Evolutionary conservation across 441 rosid genomes (phyloP), one percentile per base, ranked within the genome.

Genomic region (Bocquillonia castaneifolia): DNA sequence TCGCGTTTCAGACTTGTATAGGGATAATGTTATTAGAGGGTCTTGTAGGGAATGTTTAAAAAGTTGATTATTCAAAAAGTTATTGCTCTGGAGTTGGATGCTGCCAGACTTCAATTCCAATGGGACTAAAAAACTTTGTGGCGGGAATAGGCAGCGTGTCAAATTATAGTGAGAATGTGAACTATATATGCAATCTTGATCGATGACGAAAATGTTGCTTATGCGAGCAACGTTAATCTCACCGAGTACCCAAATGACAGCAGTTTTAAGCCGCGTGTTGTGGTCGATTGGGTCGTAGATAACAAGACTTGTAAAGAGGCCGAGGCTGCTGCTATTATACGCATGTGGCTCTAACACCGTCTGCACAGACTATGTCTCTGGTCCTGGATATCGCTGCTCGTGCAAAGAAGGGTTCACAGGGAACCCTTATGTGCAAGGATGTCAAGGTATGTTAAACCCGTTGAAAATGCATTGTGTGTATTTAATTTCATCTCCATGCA

Each of bases 31-130:
- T 17, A 47, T n/a, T 17, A 1, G 51, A 18, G 8, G 20, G 20
- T 2, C 22, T 47, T 47, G 80, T 28, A 0, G 51, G 22, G 22
- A 22, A 17, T 2, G 22, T 17, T 20, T 15, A 47, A 6, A 47
- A 0, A 18, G 51, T 5, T 17, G 22, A 47, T 17, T 20, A 47
- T n/a, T n/a, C n/a, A 2, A 55, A 64, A 0, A 66, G 63, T 15
- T 48, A 73, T 18, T 80, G 83, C 48, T 60, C 71, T 6, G 78
- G 79, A 51, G 64, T 72, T 17, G 81, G 83, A 20, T 80, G 83
- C 50, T 80, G 81, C 64, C 81, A 80, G 64, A 71, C 63, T 1
- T 34, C 66, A 13, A 40, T 80, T 34, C 77, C 77, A 1, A 40
- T 53, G 39, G 75, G 75, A 31, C 59, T 74, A 36, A 42, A 47